Evolutionary conservation across 1,284 basidiomycete species (phyloP).

Genomic region (Rhodotorula sp.): DNA sequence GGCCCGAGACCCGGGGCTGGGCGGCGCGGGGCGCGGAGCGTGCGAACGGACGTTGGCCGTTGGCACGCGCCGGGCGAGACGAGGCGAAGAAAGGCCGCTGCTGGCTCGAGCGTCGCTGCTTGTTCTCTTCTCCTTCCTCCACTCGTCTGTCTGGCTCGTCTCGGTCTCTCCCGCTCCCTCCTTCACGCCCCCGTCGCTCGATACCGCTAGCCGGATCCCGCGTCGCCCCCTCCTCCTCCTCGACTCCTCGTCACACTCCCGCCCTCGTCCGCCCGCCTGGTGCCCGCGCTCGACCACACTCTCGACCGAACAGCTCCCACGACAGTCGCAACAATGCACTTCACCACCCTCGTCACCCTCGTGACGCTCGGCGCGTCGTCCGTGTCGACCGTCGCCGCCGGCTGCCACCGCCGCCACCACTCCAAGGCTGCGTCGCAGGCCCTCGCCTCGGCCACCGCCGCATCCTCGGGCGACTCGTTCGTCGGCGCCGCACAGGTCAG

Average conservation of each 20-base stretch:
- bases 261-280: not conserved
- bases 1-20: no score
- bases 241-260: not conserved
- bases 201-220: slow-evolving; percentile 1
- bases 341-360: slow-evolving; percentile 16
- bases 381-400: slow-evolving; percentile 14
- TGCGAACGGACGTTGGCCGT: no score
- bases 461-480: not conserved
- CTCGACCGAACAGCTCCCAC: not conserved
- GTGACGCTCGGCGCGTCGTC: slow-evolving; percentile 18
- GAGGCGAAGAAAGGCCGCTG: no score
- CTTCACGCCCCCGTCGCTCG: not conserved
- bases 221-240: not conserved
- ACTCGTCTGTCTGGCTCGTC: slow-evolving; percentile 4
- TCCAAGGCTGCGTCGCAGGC: slow-evolving; percentile 8
- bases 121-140: not conserved
- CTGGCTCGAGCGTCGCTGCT: not conserved
- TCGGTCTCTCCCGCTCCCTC: not conserved
- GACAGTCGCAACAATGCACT: slow-evolving; percentile 11
- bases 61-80: no score
- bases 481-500: slow-evolving; percentile 11
- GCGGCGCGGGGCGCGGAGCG: no score
- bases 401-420: slow-evolving; percentile 35
- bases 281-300: not conserved
- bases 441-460: slow-evolving; percentile 1